Base-by-base conservation (phyloP, 2,329 filamentous ascomycete species). In the Sporothrix phasma region DNA sequence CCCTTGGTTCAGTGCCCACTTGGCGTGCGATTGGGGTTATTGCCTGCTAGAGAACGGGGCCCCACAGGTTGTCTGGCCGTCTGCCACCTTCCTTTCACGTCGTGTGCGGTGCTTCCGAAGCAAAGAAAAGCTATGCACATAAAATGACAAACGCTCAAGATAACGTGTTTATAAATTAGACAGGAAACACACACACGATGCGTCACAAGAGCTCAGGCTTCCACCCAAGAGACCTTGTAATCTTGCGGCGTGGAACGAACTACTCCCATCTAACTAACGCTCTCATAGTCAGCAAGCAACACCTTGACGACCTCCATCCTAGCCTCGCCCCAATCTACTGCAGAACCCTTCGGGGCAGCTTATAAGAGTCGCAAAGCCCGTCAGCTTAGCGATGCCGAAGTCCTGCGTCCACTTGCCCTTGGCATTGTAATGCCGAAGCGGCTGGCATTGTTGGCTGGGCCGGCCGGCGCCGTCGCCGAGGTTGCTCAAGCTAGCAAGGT, bases 361-460 rank as follows among this genome's bases (percentile, higher is more conserved):
- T 67, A 51, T 5, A 72, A 69, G 10, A 70, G 61, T 66, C 10
- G 56, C 65, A 62, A 73, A 74, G 68, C 72, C 68, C 46, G 70
- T 67, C 41, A 72, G 66, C 68, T 72, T 70, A 37, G 69, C 69
- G 26, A 56, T 65, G 51, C 65, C 69, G 19, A 73, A 66, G 51
- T 74, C 71, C 34, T 68, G 67, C 2, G 49, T 66, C 64, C 68
- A 72, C 64, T 68, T 72, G 54, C 65, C 70, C 61, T 67, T 67
- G n/a, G 65, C 64, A 22, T 69, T 68, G 68, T 74, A 72, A 71
- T 71, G 65, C 68, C 61, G 63, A 74, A 72, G 59, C 68, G 66
- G 66, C 67, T 72, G 47, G 67, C 66, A 61, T 68, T 68, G 67
- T 69, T 69, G 26, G 71, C 64, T 3, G 72, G 72, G 47, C 64